phyloP scores from a whole-genome alignment of 768 basidiomycete species.

The Hypholoma sublateritium region DNA sequence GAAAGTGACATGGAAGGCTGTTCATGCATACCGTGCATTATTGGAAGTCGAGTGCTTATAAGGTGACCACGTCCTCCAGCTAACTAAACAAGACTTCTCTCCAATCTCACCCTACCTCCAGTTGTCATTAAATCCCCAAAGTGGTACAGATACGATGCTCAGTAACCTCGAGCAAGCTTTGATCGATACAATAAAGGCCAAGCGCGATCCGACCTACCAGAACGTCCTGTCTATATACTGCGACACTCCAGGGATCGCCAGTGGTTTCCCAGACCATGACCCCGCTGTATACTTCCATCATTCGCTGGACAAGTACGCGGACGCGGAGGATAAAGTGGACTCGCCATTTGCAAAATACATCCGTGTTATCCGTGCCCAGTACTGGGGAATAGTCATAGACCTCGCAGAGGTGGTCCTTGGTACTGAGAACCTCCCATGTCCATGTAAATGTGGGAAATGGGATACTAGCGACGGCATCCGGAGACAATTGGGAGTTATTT shows the following conservation, averaged over 20 bases:
- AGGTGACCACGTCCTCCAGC: no score
- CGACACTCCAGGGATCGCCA: background rate
- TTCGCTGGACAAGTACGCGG: constrained; percentile 3
- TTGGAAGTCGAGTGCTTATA: no score
- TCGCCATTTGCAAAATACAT: constrained; percentile 3
- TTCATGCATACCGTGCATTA: no score
- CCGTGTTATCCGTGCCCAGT: background rate
- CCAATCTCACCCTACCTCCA: no score
- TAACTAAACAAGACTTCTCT: no score
- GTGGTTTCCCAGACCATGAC: constrained; percentile 2
- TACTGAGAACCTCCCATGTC: background rate
- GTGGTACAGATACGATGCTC: background rate
- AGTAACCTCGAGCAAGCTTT: constrained; percentile 2
- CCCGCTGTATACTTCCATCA: constrained; percentile 5
- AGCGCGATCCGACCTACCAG: background rate
- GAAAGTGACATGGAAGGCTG: no score
- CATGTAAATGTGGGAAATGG: constrained; percentile 2
- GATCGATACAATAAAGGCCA: background rate
- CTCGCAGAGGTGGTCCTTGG: background rate
- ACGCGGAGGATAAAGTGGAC: background rate
- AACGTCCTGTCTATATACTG: constrained; percentile 1
- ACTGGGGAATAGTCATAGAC: constrained; percentile 4
- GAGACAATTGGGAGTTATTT: background rate
- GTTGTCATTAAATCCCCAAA: no score
- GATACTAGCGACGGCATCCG: background rate